Base-by-base conservation (phyloP, 2,329 filamentous ascomycete genomes). In the Clonostachys rhizophaga region DNA sequence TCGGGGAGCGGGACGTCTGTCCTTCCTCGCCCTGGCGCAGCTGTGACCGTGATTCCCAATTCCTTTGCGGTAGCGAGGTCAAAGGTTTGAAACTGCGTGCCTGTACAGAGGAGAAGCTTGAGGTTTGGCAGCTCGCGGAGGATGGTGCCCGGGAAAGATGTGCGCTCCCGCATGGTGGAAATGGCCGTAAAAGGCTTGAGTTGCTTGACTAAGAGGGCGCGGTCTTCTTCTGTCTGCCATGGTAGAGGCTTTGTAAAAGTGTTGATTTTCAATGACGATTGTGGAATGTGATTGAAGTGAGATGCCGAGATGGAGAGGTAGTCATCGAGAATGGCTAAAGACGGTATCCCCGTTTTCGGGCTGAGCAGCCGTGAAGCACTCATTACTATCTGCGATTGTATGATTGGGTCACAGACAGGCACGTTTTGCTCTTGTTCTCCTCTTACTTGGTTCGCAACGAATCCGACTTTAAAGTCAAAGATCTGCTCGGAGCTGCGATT, bases 301-400 rank as follows among this genome's bases (percentile, higher is more conserved):
- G 71, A 52, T 34, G 65, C 62, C 1, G 83, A 78, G 49, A 86
- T 69, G 53, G 68, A 70, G 57, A 86, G 81, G 65, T 89, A 89
- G 67, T 89, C 86, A 57, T 89, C 86, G 3, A 89, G 72, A 53
- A 89, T 78, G 17, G 83, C 85, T 47, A 84, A 47, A 16, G 56
- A 50, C 8, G 48, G 48, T 10, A 30, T 30, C 24, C 24, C 24
- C 24, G 24, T 30, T 30, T 30, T 30, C 24, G 24, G 4, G 24
- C 8, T 30, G 24, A 30, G 9, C 10, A 30, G 9, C 9, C 24
- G 24, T 30, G 24, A 30, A 30, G 24, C 24, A 30, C 9, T 30
- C 24, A 30, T 30, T 9, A 30, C 24, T 4, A 30, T 30, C 10
- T 30, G 24, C 24, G 3, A 30, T 30, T 30, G 8, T 30, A 10